Percentiles rank a stretch among this genome's conserved stretches.
phyloP scores from a whole-genome alignment of 2,329 filamentous ascomycete genomes.

The Coniella lustricola region DNA sequence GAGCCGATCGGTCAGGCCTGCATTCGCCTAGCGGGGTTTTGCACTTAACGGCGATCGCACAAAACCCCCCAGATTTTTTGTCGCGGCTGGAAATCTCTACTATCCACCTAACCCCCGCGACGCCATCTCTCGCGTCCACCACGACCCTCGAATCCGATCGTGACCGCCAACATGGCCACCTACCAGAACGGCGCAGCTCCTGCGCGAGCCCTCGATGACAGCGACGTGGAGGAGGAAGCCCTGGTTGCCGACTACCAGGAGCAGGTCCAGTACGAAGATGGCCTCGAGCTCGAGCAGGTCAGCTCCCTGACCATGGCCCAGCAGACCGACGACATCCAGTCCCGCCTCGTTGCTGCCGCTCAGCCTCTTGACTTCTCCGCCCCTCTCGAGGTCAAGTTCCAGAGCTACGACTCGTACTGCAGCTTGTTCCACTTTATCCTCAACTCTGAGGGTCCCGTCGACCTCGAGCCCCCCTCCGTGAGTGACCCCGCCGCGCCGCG shows the following conservation, averaged over 20 bases:
- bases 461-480: conserved; percentile 93
- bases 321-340: conserved; percentile 86
- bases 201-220: conserved; percentile 62
- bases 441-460: conserved; percentile 98
- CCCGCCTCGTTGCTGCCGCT: conserved; percentile 82
- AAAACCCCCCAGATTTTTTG: conserved; percentile 13
- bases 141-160: conserved; percentile 29
- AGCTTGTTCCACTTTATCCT: conserved; percentile 98
- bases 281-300: conserved; percentile 71
- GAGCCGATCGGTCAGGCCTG: neutral
- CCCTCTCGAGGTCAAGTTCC: conserved; percentile 92
- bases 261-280: conserved; percentile 90
- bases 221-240: conserved; percentile 92
- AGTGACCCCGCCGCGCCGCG: conserved; percentile 31
- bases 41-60: conserved; percentile 14
- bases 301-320: conserved; percentile 62
- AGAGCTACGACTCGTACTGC: conserved; percentile 99
- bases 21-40: conserved; percentile 14
- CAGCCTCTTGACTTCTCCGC: conserved; percentile 95
- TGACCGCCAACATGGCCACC: conserved; percentile 47
- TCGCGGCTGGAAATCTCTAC: conserved; percentile 18
- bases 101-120: conserved; percentile 14
- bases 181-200: conserved; percentile 56
- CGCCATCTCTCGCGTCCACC: conserved; percentile 25
- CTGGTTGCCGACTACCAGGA: conserved; percentile 94